Evolutionary conservation across 2,329 filamentous ascomycete species (phyloP), one percentile per base, ranked within the genome.

Genomic region (Talaromyces funiculosus): DNA sequence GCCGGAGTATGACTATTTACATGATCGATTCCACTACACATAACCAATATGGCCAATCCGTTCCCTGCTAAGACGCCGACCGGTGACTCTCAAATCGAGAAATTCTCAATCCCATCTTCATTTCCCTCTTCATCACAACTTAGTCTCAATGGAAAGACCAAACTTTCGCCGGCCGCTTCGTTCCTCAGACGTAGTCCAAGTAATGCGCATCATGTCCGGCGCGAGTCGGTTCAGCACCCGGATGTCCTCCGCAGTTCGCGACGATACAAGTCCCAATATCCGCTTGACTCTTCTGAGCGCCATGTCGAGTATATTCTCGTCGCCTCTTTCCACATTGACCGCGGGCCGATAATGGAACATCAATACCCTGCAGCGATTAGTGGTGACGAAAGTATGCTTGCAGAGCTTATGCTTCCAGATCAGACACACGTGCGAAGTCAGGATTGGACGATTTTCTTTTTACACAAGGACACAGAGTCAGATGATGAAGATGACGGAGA

Each of bases 261-360:
- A 67, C 85, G 82, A 70, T 75, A 88, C 70, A 87, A 85, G 60
- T 89, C 89, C 20, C 89, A 92, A 69, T 92, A 92, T 69, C 89
- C 89, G 16, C 81, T 86, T n/a, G 82, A 87, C 60, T 84, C 86
- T 10, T 79, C 81, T 5, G 89, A 97, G 73, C 95, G 94, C 69
- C 94, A 99, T 87, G 94, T 99, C 77, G 94, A 99, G 73, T 99
- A 97, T 72, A 97, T 99, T 57, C 81, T 99, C 57, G 94, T 99
- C 59, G 94, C 94, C 3, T 96, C 92, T 2, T 99, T 99, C 76
- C 92, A 97, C 75, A 96, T 97, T 69, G 93, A 97, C 74, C 87
- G 90, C 57, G 94, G 94, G 3, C 93, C 93, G 51, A 87, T 97
- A 68, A 97, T 99, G 94, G 94, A 99, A 73, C 92, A 99, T 73